A percentile compares a stretch with the other conserved stretches of the same genome.
phyloP scores from a whole-genome alignment of 345 rosid genomes.

The Fremontodendron californicum region DNA sequence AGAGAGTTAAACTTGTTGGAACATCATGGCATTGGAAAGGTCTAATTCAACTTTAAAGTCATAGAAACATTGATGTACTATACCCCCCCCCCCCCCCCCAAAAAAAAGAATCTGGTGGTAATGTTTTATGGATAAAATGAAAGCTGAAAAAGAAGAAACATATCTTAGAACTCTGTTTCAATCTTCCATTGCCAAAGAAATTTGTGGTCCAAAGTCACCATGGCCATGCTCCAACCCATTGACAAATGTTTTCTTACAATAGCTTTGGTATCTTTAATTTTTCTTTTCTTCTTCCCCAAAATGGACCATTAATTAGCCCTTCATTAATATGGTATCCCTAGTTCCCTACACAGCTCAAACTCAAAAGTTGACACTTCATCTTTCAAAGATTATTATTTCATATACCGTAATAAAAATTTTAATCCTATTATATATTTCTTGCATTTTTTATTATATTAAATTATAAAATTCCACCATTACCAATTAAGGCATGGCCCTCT shows the following conservation, averaged over 20 bases:
- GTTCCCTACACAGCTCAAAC: not conserved
- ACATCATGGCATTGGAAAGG: conserved; percentile 11
- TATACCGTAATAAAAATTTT: too few species aligned
- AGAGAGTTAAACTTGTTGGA: not conserved
- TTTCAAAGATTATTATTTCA: too few species aligned
- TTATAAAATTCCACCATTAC: too few species aligned
- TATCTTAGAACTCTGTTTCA: not conserved
- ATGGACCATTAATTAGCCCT: not conserved
- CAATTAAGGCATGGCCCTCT: too few species aligned
- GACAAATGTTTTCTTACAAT: not conserved
- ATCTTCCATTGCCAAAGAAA: conserved; percentile 1
- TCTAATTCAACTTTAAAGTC: conserved; percentile 3
- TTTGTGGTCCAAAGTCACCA: conserved; percentile 1
- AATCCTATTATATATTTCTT: too few species aligned
- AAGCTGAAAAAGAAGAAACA: conserved; percentile 13
- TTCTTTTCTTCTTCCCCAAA: not conserved
- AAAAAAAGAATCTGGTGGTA: not conserved
- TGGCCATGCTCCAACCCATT: not conserved
- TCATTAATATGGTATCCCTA: not conserved
- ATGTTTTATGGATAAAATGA: conserved; percentile 6
- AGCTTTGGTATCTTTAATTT: not conserved
- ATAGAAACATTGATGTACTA: not conserved
- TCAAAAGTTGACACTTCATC: not conserved
- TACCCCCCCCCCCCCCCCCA: not conserved
- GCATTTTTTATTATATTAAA: too few species aligned